Evolutionary conservation across 2,329 filamentous ascomycete species (phyloP).

Genomic region (Cephalotrichum gorgonifer): DNA sequence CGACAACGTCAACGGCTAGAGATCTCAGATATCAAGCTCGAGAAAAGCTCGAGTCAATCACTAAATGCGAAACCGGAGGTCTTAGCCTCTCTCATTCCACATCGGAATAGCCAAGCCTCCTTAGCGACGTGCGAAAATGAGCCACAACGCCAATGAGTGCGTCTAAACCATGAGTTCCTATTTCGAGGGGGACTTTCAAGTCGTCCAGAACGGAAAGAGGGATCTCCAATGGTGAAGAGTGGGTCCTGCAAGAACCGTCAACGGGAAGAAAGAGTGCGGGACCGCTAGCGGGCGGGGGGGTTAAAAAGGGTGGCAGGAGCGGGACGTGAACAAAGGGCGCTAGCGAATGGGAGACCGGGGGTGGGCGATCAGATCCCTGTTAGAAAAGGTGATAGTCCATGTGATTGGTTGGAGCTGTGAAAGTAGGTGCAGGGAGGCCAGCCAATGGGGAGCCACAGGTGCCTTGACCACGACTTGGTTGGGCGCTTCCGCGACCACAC

Average conservation of each 20-base stretch:
- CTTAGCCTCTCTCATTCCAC: background rate
- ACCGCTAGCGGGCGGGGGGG: background rate
- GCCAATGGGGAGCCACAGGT: constrained; percentile 25
- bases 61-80: background rate
- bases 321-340: constrained; percentile 1
- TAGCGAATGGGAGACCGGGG: constrained; percentile 9
- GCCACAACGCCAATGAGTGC: background rate
- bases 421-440: constrained; percentile 15
- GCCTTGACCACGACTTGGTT: constrained; percentile 14
- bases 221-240: background rate
- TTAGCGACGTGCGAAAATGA: background rate
- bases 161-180: background rate
- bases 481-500: constrained; percentile 20
- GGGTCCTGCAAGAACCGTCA: background rate
- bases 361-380: constrained; percentile 24
- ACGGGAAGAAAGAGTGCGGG: background rate
- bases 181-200: no score
- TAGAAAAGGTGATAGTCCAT: constrained; percentile 19
- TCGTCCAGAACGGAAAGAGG: background rate
- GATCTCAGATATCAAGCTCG: background rate
- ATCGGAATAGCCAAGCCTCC: background rate
- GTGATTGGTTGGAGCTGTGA: constrained; percentile 20
- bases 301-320: background rate
- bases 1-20: background rate
- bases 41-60: background rate